phyloP scores from a whole-genome alignment of 129 eudicot species.

The Lactuca saligna region DNA sequence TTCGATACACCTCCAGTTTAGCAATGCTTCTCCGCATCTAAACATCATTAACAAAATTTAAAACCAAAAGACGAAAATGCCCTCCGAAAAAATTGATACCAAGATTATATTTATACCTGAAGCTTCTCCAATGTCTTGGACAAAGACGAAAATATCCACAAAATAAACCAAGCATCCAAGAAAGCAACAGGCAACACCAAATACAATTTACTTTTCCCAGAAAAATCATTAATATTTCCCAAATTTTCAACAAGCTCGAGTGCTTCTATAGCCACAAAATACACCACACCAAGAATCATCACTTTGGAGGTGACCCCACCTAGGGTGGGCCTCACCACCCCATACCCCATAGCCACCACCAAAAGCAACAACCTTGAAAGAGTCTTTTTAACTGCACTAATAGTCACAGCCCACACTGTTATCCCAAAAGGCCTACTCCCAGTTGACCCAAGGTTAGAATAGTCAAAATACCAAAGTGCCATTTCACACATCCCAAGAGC shows the following conservation, averaged over 20 bases:
- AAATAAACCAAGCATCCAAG: constrained; percentile 67
- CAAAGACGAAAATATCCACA: constrained; percentile 77
- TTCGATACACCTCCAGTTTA: constrained; percentile 70
- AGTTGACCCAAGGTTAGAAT: constrained; percentile 62
- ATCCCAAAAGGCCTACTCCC: constrained; percentile 65
- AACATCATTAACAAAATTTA: neutral
- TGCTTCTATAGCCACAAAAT: constrained; percentile 65
- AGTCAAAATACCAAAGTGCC: constrained; percentile 76
- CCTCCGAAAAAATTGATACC: neutral
- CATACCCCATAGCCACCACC: constrained; percentile 78
- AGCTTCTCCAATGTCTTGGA: constrained; percentile 73
- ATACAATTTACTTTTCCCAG: constrained; percentile 54
- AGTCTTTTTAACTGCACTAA: constrained; percentile 67
- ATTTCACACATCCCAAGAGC: constrained; percentile 84
- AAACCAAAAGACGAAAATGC: no score
- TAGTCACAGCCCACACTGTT: constrained; percentile 69
- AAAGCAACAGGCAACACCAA: constrained; percentile 71
- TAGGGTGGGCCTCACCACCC: constrained; percentile 70
- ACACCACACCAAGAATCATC: constrained; percentile 46
- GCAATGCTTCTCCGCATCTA: constrained; percentile 73
- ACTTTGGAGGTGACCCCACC: constrained; percentile 73
- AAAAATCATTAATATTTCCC: constrained; percentile 68
- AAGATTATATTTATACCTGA: constrained; percentile 45
- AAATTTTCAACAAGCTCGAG: constrained; percentile 70
- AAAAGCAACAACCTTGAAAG: constrained; percentile 62